Conservation (phyloP, 441 rosid genomes). For the Eruca vesicaria region DNA sequence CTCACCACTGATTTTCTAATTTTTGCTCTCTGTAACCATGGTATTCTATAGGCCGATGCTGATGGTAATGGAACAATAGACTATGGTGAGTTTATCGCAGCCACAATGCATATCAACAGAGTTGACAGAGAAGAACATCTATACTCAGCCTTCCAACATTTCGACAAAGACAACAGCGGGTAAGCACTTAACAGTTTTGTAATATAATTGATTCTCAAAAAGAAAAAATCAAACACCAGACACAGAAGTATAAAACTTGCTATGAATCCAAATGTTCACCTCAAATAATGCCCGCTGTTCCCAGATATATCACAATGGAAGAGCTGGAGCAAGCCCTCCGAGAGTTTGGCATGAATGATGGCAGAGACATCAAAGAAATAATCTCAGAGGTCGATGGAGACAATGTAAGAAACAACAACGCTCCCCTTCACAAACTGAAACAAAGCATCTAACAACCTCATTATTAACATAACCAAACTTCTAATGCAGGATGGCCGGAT, state of each 20-base stretch:
- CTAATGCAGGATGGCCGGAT: constrained; percentile 73
- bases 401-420: constrained; percentile 35
- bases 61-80: constrained; percentile 81
- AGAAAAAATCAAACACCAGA: neutral
- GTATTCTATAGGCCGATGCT: constrained; percentile 55
- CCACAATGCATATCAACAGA: constrained; percentile 78
- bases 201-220: neutral
- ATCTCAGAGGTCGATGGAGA: constrained; percentile 69
- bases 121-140: constrained; percentile 76
- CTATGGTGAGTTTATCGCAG: constrained; percentile 78
- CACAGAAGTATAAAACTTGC: neutral
- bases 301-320: constrained; percentile 67
- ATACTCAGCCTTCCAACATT: constrained; percentile 72
- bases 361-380: constrained; percentile 67
- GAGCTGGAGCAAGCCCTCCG: constrained; percentile 71
- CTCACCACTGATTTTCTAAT: neutral
- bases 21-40: neutral
- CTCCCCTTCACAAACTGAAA: constrained; percentile 2
- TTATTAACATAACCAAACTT: neutral
- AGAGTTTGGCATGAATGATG: constrained; percentile 59
- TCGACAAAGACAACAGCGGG: constrained; percentile 85
- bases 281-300: neutral
- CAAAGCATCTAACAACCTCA: neutral
- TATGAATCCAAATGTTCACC: neutral
- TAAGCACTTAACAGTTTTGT: constrained; percentile 24